Base-by-base conservation (phyloP, 148 eudicot species). In the Mesembryanthemum crystallinum region DNA sequence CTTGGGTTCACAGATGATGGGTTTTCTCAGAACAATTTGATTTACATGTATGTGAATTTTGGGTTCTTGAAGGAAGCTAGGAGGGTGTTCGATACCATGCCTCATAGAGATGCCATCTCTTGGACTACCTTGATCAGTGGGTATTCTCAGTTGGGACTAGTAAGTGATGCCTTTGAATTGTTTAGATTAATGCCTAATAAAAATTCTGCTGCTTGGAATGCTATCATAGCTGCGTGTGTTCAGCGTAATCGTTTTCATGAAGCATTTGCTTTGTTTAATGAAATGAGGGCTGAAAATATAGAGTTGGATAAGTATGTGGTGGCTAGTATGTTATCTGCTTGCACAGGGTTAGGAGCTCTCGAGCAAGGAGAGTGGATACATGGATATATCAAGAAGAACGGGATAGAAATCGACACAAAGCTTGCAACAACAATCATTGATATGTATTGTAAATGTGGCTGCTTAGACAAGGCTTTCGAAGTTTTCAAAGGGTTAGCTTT, bases 61-160 rank as follows among this genome's bases (percentile, higher is more conserved):
- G 74, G 74, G 52, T 78, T 27, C 21, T 79, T 90, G 82, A 84
- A 82, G 72, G 89, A 90, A 45, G 92, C 90, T n/a, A 72, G 83
- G 27, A 82, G 73, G 73, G 89, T 87, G 51, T 90, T 88, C 57
- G 85, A 88, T 75, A 78, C 71, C 52, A 80, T 85, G 90, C 66
- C 71, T 32, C 60, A 23, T 14, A 82, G 70, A 49, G 86, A 88
- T 74, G 78, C 47, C 74, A 85, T 92, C 49, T 88, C 97, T 57
- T 88, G 92, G 92, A 92, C 97, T 45, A 91, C 89, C 45, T 83
- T 89, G 84, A 92, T 87, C 25, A 89, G 87, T 74, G 97, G 97
- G 30, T 88, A 88, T 80, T 83, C 94, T 23, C 92, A 79, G 32
- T 73, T 79, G 86, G 90, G 92, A 69, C 65, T 49, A 47, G 69